A percentile compares a stretch with the other conserved stretches of the same genome.
phyloP scores from a whole-genome alignment of 2,329 filamentous ascomycete species.

The Aspergillus fischeri region DNA sequence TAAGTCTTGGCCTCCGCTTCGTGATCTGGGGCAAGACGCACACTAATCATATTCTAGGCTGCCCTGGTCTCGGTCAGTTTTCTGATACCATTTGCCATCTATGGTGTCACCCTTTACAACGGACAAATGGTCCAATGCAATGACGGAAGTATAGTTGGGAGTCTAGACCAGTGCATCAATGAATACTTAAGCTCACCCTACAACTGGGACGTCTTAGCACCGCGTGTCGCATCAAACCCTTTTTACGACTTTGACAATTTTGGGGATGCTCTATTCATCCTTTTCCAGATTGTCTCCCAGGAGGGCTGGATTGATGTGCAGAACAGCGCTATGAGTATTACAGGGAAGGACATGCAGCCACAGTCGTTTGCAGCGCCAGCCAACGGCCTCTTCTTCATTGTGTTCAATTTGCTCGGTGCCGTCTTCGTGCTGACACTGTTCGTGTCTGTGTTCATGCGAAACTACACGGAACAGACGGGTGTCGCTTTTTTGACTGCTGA shows the following conservation, averaged over 20 bases:
- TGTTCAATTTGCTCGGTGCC: constrained; percentile 93
- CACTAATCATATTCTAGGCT: constrained; percentile 45
- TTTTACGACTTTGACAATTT: constrained; percentile 95
- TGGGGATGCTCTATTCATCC: constrained; percentile 85
- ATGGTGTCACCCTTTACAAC: constrained; percentile 88
- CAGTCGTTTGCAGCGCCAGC: constrained; percentile 65
- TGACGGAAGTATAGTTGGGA: constrained; percentile 57
- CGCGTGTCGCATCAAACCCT: constrained; percentile 73
- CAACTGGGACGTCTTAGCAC: constrained; percentile 79
- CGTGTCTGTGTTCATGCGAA: constrained; percentile 99
- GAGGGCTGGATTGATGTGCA: constrained; percentile 98
- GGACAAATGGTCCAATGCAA: constrained; percentile 79
- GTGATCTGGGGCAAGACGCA: not conserved
- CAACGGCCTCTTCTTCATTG: constrained; percentile 89
- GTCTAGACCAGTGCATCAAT: constrained; percentile 68
- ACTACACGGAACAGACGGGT: constrained; percentile 97
- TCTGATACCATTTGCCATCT: constrained; percentile 93
- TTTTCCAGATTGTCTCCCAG: constrained; percentile 98
- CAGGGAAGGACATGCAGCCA: constrained; percentile 70
- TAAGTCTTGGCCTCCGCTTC: constrained; percentile 38
- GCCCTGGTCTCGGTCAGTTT: constrained; percentile 92
- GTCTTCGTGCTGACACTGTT: constrained; percentile 97
- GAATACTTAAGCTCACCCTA: constrained; percentile 76
- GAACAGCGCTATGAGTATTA: constrained; percentile 77
- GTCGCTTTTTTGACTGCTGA: constrained; percentile 94